Evolutionary conservation across 768 basidiomycete species (phyloP).

Genomic region (Rubroboletus satanas): DNA sequence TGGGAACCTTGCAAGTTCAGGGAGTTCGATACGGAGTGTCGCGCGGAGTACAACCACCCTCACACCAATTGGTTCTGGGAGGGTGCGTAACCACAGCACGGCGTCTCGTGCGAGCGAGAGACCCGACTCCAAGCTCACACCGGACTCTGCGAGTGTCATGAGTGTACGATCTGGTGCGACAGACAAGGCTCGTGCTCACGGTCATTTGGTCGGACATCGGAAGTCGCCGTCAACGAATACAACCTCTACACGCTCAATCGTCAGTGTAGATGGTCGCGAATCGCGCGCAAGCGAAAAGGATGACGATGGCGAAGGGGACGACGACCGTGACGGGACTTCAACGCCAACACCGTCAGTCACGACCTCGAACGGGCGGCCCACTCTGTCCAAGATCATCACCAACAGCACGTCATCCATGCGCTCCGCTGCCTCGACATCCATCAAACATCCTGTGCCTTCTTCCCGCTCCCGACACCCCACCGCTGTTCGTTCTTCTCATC

Average conservation of each 20-base stretch:
- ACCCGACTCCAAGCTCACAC: conserved; percentile 74
- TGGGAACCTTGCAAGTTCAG: conserved; percentile 25
- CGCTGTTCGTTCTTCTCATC: conserved; percentile 25
- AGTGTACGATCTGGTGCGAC: conserved; percentile 25
- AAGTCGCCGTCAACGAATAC: conserved; percentile 22
- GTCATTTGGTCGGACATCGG: conserved; percentile 15
- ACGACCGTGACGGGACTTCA: conserved; percentile 12
- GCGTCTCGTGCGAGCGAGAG: conserved; percentile 32
- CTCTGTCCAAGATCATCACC: conserved; percentile 26
- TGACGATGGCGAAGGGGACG: conserved; percentile 5
- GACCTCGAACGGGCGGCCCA: conserved; percentile 23
- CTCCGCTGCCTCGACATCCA: conserved; percentile 14
- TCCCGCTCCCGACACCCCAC: conserved; percentile 20
- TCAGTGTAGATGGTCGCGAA: not conserved
- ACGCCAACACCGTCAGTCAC: conserved; percentile 14
- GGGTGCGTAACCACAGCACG: conserved; percentile 28
- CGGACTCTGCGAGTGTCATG: conserved; percentile 33
- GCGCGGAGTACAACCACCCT: conserved; percentile 38
- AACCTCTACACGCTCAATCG: conserved; percentile 2
- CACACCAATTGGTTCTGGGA: conserved; percentile 11
- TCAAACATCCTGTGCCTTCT: conserved; percentile 16
- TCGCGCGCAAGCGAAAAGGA: not conserved
- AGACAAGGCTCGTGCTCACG: conserved; percentile 22
- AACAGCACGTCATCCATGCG: conserved; percentile 24
- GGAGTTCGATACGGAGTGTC: conserved; percentile 44